Evolutionary conservation across 169 alveolate genomes (phyloP).

Genomic region (Plasmodium cynomolgi): DNA sequence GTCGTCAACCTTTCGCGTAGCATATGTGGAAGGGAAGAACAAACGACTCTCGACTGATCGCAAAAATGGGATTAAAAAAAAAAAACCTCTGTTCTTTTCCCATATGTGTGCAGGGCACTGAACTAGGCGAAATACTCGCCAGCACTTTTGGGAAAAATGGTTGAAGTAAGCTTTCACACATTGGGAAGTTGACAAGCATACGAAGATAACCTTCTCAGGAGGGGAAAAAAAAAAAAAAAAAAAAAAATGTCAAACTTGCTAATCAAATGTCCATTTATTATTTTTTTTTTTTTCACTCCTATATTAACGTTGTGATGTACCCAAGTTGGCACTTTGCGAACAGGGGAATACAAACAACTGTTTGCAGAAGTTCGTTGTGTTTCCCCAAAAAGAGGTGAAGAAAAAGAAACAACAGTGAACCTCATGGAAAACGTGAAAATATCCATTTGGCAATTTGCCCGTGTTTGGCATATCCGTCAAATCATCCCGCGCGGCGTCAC

Average conservation of each 20-base stretch:
- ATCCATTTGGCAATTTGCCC: background rate
- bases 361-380: background rate
- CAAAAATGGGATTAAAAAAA: background rate
- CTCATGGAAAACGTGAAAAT: background rate
- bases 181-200: background rate
- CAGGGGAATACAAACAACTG: background rate
- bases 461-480: background rate
- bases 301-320: background rate
- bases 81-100: background rate
- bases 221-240: background rate
- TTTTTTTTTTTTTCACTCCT: background rate
- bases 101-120: background rate
- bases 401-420: background rate
- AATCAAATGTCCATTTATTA: background rate
- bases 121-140: background rate
- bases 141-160: background rate
- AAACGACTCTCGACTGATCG: background rate
- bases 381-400: background rate
- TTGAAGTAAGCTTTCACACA: background rate
- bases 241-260: background rate
- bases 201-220: background rate
- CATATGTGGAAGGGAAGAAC: background rate
- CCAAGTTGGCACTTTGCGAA: background rate
- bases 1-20: background rate
- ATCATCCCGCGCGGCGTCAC: background rate